Percentiles rank a stretch among this genome's conserved stretches.
Conservation (phyloP, 805 yeast genomes). For the Wickerhamomyces xylosicus region DNA sequence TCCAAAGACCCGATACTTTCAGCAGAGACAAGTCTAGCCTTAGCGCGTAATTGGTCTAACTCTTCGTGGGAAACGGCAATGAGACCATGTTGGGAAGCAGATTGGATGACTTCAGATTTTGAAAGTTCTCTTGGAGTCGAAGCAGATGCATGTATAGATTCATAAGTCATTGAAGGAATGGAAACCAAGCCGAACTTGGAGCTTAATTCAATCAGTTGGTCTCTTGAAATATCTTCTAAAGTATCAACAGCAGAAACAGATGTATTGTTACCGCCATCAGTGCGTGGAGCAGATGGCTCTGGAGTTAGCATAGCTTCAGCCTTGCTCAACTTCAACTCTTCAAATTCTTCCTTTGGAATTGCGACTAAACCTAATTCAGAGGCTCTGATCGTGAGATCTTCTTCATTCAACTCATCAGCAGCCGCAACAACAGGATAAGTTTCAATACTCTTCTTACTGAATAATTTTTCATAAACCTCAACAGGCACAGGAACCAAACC, state of each 20-base stretch:
- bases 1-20: too few species aligned
- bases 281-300: not conserved
- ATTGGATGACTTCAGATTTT: conserved; percentile 10
- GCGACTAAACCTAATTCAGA: too few species aligned
- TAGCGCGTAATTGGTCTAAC: conserved; percentile 19
- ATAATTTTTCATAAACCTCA: too few species aligned
- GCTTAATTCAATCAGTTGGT: conserved; percentile 3
- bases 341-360: conserved; percentile 25
- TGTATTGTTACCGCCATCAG: not conserved
- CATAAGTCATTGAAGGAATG: conserved; percentile 13
- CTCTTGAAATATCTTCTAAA: not conserved
- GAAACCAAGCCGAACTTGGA: conserved; percentile 23
- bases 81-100: conserved; percentile 24
- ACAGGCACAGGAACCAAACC: too few species aligned
- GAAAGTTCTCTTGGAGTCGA: conserved; percentile 8
- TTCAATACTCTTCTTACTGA: too few species aligned
- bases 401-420: too few species aligned
- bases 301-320: conserved; percentile 5
- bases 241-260: conserved; percentile 5
- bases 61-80: conserved; percentile 26
- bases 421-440: too few species aligned
- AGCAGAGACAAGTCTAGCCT: conserved; percentile 8
- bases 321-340: conserved; percentile 19
- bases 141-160: not conserved
- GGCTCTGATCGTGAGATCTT: too few species aligned